Evolutionary conservation across 768 basidiomycete species (phyloP).

Genomic region (Fistulinella prunicolor): DNA sequence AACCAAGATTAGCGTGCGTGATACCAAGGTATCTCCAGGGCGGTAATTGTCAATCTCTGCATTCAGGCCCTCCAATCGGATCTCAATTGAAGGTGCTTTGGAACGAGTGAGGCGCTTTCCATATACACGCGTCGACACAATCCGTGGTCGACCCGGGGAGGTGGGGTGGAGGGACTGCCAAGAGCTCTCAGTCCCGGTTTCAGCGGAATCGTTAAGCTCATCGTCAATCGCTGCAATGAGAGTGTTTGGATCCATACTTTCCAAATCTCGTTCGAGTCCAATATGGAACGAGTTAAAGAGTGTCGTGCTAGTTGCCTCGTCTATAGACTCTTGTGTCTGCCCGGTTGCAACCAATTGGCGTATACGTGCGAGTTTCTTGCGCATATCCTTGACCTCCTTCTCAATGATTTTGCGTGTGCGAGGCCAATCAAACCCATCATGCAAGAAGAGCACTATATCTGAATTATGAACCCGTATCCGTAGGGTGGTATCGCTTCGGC

Average conservation of each 20-base stretch:
- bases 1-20: conserved; percentile 64
- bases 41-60: conserved; percentile 67
- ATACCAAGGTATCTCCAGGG: conserved; percentile 54
- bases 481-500: conserved; percentile 47
- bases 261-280: conserved; percentile 77
- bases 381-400: conserved; percentile 84
- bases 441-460: conserved; percentile 67
- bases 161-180: conserved; percentile 82
- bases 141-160: conserved; percentile 40
- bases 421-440: conserved; percentile 95
- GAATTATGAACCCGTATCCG: conserved; percentile 57
- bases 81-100: conserved; percentile 78
- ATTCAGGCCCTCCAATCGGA: conserved; percentile 61
- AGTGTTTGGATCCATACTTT: conserved; percentile 69
- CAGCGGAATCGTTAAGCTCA: conserved; percentile 74
- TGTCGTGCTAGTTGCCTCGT: conserved; percentile 68
- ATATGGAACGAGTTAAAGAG: conserved; percentile 95
- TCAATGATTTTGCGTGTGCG: conserved; percentile 85
- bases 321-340: conserved; percentile 74
- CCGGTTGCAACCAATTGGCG: conserved; percentile 89
- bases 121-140: conserved; percentile 39
- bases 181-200: conserved; percentile 76
- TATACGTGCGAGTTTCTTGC: conserved; percentile 82
- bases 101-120: conserved; percentile 69
- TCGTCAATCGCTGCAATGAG: conserved; percentile 92